phyloP scores from a whole-genome alignment of 768 basidiomycete species.

The Serendipita sp. region DNA sequence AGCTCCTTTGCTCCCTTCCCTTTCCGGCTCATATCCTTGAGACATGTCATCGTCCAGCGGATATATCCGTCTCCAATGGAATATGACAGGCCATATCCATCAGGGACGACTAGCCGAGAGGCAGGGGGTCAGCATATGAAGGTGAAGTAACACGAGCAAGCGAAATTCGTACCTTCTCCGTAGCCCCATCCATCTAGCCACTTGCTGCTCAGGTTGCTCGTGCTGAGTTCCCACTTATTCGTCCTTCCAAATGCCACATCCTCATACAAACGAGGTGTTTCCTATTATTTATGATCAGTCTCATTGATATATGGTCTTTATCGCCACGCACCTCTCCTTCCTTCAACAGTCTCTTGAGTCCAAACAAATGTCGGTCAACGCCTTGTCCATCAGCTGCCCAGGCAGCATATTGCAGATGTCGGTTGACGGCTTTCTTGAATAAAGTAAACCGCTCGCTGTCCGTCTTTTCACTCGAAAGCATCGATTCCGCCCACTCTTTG shows the following conservation, averaged over 20 bases:
- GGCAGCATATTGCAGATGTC: constrained; percentile 72
- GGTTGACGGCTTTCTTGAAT: constrained; percentile 57
- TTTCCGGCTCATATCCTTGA: constrained; percentile 21
- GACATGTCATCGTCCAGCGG: constrained; percentile 79
- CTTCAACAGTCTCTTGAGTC: constrained; percentile 64
- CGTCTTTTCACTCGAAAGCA: constrained; percentile 44
- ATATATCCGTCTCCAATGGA: constrained; percentile 71
- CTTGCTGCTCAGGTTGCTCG: constrained; percentile 65
- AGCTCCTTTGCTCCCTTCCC: constrained; percentile 1
- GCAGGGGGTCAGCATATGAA: not conserved
- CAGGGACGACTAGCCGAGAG: constrained; percentile 32
- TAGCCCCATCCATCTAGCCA: constrained; percentile 95
- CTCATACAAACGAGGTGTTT: constrained; percentile 40
- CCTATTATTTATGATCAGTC: not conserved
- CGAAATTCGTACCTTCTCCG: constrained; percentile 52
- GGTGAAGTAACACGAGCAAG: constrained; percentile 6
- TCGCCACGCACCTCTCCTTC: constrained; percentile 47
- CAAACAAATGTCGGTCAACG: constrained; percentile 90
- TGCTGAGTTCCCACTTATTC: constrained; percentile 85
- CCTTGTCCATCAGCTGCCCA: constrained; percentile 93
- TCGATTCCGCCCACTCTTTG: constrained; percentile 76
- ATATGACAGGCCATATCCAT: constrained; percentile 86
- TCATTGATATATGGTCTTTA: no score
- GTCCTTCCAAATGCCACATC: constrained; percentile 55
- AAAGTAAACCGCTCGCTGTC: constrained; percentile 41